These are phyloP conservation scores for Ceriops zippeliana DNA, from an alignment of 345 rosid genomes.

Conservation along the genomic window DNA sequence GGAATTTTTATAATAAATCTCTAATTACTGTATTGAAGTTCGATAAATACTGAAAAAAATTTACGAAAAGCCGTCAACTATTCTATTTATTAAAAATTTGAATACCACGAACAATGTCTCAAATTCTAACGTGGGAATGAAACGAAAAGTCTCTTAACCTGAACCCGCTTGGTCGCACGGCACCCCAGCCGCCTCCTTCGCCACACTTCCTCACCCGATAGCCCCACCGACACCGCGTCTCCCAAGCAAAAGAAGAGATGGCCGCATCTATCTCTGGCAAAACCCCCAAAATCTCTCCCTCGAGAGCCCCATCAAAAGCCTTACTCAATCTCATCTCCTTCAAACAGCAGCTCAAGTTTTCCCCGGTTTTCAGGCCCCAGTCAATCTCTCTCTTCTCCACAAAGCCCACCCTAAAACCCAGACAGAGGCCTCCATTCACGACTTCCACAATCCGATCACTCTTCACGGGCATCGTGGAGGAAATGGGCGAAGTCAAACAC, in stretches of 20 bases:
- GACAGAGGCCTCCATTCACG: conserved; percentile 1
- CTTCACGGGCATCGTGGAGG: conserved; percentile 89
- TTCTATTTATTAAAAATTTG: too few species aligned
- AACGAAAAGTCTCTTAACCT: too few species aligned
- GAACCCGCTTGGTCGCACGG: too few species aligned
- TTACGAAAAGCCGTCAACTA: too few species aligned
- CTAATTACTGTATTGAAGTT: too few species aligned
- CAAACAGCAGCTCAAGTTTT: conserved; percentile 18
- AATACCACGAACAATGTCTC: too few species aligned
- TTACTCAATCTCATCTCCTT: not conserved
- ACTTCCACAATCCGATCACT: conserved; percentile 39
- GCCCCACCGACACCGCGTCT: conserved; percentile 70
- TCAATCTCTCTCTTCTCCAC: not conserved
- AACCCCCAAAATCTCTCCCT: not conserved
- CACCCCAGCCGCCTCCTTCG: too few species aligned
- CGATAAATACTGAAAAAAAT: too few species aligned
- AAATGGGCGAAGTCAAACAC: conserved; percentile 60
- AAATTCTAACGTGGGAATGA: too few species aligned
- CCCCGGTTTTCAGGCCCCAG: conserved; percentile 13
- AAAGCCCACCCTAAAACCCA: not conserved
- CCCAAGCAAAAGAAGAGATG: conserved; percentile 43
- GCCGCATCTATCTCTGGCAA: not conserved
- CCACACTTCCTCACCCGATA: too few species aligned
- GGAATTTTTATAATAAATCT: too few species aligned
- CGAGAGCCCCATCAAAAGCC: not conserved